Evolutionary conservation across 192 early-diverging fungal genomes (phyloP).

Genomic region (Backusella circina): DNA sequence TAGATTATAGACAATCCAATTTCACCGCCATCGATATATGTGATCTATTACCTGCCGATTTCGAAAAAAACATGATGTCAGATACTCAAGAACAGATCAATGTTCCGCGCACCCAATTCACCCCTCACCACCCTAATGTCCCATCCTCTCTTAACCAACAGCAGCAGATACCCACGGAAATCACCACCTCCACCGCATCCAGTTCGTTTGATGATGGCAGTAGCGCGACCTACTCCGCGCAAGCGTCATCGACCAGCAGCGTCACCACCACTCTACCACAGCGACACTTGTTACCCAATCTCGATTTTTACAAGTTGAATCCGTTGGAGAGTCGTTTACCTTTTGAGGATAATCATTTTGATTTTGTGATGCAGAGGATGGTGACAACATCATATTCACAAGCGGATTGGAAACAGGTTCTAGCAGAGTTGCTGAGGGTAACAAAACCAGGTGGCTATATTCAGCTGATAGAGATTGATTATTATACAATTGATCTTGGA

Average conservation of each 20-base stretch:
- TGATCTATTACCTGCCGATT: slow-evolving; percentile 17
- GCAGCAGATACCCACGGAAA: not conserved
- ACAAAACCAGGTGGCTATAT: slow-evolving; percentile 35
- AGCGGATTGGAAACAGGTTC: slow-evolving; percentile 4
- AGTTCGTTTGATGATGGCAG: not conserved
- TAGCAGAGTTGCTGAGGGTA: slow-evolving; percentile 23
- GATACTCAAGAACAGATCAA: not conserved
- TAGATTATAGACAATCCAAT: slow-evolving; percentile 18
- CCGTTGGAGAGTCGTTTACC: not conserved
- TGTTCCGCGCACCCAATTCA: not conserved
- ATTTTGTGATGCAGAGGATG: slow-evolving; percentile 15
- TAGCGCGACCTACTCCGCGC: not conserved
- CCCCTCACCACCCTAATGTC: not conserved
- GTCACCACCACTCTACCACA: not conserved
- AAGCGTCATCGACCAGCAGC: not conserved
- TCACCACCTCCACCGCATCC: not conserved
- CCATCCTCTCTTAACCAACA: not conserved
- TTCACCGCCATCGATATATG: slow-evolving; percentile 17
- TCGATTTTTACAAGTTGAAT: slow-evolving; percentile 15
- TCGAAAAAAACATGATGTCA: slow-evolving; percentile 5
- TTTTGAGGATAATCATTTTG: slow-evolving; percentile 20
- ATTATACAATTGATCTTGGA: not conserved
- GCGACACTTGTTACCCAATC: not conserved
- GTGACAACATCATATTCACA: not conserved
- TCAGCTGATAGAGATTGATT: slow-evolving; percentile 30